These are phyloP conservation scores for Lachnellula occidentalis DNA, from an alignment of 2,329 filamentous ascomycete species.

Conservation along the genomic window DNA sequence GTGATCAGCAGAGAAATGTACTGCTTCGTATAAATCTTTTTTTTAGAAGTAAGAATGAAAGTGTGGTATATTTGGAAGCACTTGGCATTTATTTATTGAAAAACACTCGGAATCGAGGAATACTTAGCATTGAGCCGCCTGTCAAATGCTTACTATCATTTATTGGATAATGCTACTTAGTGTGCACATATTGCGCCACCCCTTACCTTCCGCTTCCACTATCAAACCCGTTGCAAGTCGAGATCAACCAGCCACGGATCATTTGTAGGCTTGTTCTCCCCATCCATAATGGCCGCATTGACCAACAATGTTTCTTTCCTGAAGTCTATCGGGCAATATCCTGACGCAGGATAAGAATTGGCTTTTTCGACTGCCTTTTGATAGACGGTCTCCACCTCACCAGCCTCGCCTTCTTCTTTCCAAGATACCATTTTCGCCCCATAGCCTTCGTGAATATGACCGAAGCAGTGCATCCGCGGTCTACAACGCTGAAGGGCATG, in stretches of 20 bases:
- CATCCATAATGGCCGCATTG: conserved; percentile 50
- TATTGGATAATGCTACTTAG: no score
- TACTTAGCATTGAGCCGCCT: no score
- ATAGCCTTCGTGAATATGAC: conserved; percentile 55
- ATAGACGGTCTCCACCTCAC: conserved; percentile 12
- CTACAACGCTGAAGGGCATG: conserved; percentile 43
- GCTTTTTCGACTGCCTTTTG: conserved; percentile 10
- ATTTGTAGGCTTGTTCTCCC: conserved; percentile 17
- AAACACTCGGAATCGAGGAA: no score
- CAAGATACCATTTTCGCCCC: conserved; percentile 48
- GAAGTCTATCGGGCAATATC: conserved; percentile 5
- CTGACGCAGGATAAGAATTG: conserved; percentile 6
- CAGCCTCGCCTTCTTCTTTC: conserved; percentile 31
- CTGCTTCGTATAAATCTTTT: no score
- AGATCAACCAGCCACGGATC: conserved; percentile 7
- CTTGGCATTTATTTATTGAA: no score
- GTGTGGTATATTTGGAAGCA: no score
- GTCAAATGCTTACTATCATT: no score
- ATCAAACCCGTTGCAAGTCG: background rate
- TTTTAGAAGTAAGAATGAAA: no score
- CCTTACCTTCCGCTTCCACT: no score
- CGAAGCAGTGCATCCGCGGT: conserved; percentile 55
- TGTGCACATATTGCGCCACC: no score
- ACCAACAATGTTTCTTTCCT: conserved; percentile 52
- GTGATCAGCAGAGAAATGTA: no score